These are phyloP conservation scores for Akanthomyces uredinophilus DNA, from an alignment of 2,329 filamentous ascomycete genomes.

Conservation along the genomic window DNA sequence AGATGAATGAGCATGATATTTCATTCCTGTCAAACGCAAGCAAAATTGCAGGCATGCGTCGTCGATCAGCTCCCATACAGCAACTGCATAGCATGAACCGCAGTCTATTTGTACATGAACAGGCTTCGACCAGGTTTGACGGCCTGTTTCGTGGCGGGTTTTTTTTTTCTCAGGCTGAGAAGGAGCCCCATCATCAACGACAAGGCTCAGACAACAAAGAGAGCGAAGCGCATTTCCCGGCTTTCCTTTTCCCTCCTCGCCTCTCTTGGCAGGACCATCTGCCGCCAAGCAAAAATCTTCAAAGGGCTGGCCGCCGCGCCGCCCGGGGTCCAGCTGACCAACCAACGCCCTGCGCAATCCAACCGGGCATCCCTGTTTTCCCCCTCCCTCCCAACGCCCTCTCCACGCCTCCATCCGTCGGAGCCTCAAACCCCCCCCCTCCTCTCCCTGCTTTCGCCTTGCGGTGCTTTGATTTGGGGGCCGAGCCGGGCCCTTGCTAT, in stretches of 20 bases:
- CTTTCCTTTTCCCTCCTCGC: no score
- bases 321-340: conserved; percentile 5
- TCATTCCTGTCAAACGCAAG: not conserved
- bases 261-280: no score
- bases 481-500: not conserved
- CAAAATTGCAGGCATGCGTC: no score
- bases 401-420: conserved; percentile 11
- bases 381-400: no score
- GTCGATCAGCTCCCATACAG: no score
- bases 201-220: not conserved
- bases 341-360: not conserved
- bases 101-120: no score
- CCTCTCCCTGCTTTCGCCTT: no score
- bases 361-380: not conserved
- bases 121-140: not conserved
- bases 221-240: not conserved
- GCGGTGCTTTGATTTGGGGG: not conserved
- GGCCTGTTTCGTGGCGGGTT: not conserved
- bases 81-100: no score
- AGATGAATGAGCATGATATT: not conserved
- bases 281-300: not conserved
- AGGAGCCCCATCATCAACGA: not conserved
- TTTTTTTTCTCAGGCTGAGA: no score
- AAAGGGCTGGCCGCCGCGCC: not conserved
- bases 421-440: not conserved